Evolutionary conservation across 208 protist genomes (phyloP), one percentile per base, ranked within the genome.

Genomic region (Phytomonas francai): DNA sequence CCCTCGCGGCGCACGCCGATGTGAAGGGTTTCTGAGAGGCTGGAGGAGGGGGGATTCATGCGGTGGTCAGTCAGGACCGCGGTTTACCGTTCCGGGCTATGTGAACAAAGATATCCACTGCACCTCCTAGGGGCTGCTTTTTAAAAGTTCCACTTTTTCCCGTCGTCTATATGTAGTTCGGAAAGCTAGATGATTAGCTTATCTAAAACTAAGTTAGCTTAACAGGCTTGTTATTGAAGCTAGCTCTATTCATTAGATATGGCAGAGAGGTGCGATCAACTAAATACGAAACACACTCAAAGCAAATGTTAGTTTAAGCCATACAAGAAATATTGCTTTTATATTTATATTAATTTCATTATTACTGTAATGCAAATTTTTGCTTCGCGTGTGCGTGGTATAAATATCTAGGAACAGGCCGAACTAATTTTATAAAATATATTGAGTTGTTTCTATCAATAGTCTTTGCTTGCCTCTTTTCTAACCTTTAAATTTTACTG

Each of bases 261-360:
- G 25, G 22, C n/a, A 57, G 22, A 57, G 22, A 27, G 25, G 22
- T 57, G 25, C n/a, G 22, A 57, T 25, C 22, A 57, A 57, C 49
- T 22, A 22, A 57, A 25, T 27, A 57, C 22, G 22, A 22, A 57
- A 27, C 49, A 57, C 22, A 25, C 22, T 57, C n/a, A 57, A 27
- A 57, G 49, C n/a, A 57, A 57, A 25, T 57, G 49, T 57, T 27
- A 57, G 22, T 57, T 27, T 57, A 27, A 57, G 22, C 49, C 22
- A 27, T 25, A 57, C 49, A 22, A 57, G 22, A 27, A 57, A 22
- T 27, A 25, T 62, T 39, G 63, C 14, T 66, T 56, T 30, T 72
- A 65, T 63, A 64, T 70, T 64, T 27, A 65, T 16, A 69, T 65
- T 22, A 56, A 34, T 69, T 61, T 67, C 34, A 58, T 16, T 34